Evolutionary conservation across 345 rosid genomes (phyloP).

Genomic region (Bruguiera parviflora): DNA sequence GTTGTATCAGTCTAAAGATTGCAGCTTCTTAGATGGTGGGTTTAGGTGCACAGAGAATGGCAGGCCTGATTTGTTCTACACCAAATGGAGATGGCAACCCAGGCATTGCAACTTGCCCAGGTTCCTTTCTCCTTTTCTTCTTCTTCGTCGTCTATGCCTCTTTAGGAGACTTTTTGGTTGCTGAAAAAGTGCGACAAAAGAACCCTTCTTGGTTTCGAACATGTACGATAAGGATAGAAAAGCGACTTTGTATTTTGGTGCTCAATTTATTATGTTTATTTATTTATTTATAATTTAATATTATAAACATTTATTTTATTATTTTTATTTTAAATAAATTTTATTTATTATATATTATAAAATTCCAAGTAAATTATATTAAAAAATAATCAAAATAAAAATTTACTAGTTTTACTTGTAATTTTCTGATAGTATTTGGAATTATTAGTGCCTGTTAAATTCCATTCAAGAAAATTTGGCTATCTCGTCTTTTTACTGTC

Average conservation of each 20-base stretch:
- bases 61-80: conserved; percentile 75
- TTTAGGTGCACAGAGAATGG: conserved; percentile 89
- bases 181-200: conserved; percentile 5
- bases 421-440: too few relatives aligned
- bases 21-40: conserved; percentile 75
- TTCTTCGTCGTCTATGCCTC: background rate
- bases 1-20: conserved; percentile 76
- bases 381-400: too few relatives aligned
- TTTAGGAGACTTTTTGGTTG: conserved; percentile 1
- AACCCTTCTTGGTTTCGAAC: background rate
- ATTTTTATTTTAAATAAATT: too few relatives aligned
- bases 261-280: too few relatives aligned
- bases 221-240: background rate
- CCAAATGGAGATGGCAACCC: conserved; percentile 99
- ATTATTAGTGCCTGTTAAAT: too few relatives aligned
- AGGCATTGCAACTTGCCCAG: conserved; percentile 75
- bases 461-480: too few relatives aligned
- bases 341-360: too few relatives aligned
- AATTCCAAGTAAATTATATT: too few relatives aligned
- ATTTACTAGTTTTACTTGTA: too few relatives aligned
- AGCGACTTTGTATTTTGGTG: background rate
- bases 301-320: too few relatives aligned
- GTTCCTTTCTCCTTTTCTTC: conserved; percentile 26
- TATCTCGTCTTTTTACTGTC: background rate
- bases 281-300: too few relatives aligned